Base-by-base conservation (phyloP, 306 rosid genomes). In the Vigna angularis region DNA sequence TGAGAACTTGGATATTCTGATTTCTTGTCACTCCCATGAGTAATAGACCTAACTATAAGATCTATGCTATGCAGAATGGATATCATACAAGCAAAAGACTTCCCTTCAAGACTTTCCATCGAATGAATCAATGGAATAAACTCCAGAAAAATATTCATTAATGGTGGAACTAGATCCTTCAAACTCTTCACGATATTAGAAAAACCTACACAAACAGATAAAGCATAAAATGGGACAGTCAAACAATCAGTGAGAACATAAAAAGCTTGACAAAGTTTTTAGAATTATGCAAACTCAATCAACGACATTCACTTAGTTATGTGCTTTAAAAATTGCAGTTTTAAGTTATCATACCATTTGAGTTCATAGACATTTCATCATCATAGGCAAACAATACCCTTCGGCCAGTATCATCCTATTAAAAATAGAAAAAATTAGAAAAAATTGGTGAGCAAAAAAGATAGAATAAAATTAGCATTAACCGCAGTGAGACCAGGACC, bases 81-180 rank as follows among this genome's bases (percentile, higher is more conserved):
- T 68, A 78, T 11, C 88, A 91, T 78, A 83, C 97, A 95, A 78
- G 90, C 90, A 86, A 86, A 91, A 55, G 89, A 83, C 64, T 82
- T 93, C 58, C 80, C 83, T 73, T 86, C 93, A 73, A 89, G 83
- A 74, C 75, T 66, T 58, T 83, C 79, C 40, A 17, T 83, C 67
- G 84, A 70, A 62, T 82, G 87, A 84, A 80, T 66, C 34, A 28
- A 70, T 2, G 88, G 85, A 80, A 86, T 76, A 77, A 91, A 91
- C 72, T 91, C 98, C 82, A 79, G 90, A 86, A 92, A 89, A 90
- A 86, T 89, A 84, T 83, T 84, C 42, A 88, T 78, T 78, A 95
- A 83, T 58, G 86, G 79, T 66, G 91, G 93, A 72, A 93, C 80
- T 26, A 93, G 82, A 75, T 91, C 88, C 84, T 85, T 87, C 74